Base-by-base conservation (phyloP, 208 protist species). In the Kentomonas sorsogonicus region DNA sequence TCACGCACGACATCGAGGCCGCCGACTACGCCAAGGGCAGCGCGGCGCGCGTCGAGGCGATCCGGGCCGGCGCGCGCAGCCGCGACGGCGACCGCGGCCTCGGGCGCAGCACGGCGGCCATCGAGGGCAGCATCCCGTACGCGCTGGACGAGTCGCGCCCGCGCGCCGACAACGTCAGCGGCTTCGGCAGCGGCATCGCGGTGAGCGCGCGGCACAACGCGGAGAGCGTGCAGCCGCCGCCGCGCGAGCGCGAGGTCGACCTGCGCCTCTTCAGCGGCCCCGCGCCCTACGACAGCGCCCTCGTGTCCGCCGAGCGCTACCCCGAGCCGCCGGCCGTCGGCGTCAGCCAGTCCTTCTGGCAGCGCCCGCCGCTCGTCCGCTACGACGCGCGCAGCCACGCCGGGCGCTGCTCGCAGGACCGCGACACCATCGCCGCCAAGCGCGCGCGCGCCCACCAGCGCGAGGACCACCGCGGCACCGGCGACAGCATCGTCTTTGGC, bases 291-390 rank as follows among this genome's bases (percentile, higher is more conserved):
- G 78, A 88, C 65, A 68, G 66, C 20, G 56, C 67, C 5, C 26
- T 56, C 29, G 51, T 76, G 16, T 79, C 80, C 1, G 36, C 62
- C 1, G 56, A 76, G 34, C 70, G 64, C 10, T 92, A 92, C 60
- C 80, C 85, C 5, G 63, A 76, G 13, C 85, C 85, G 5, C 85
- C 85, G 0, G 52, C 68, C 22, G 67, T 86, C 33, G 85, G 85
- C 20, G 78, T 85, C 53, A 66, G 60, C 10, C 36, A 58, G 43
- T 44, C 51, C 33, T 30, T 74, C 59, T 81, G 58, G 59, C 39
- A 44, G 44, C 58, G 54, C 40, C 74, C 63, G 11, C 55, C 38
- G 1, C 55, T 81, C 15, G 63, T 85, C 16, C 77, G 64, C 51
- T 38, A 67, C 36, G 50, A 65, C 48, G 53, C 57, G 22, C 58